These are phyloP conservation scores for Dendrostoma leiphaemia DNA, from an alignment of 2,329 filamentous ascomycete species.

Conservation along the genomic window DNA sequence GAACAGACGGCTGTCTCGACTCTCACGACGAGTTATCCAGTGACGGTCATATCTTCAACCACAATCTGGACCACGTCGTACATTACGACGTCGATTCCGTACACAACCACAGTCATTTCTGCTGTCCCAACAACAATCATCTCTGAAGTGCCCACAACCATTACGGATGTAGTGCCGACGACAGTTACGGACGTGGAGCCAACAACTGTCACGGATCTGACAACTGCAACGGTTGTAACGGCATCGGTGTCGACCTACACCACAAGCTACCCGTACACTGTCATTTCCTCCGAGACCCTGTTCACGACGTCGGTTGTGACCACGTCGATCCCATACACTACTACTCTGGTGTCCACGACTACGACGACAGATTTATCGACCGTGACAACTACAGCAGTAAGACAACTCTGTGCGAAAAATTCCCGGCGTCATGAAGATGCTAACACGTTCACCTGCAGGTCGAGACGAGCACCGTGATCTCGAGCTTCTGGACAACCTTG, in stretches of 20 bases:
- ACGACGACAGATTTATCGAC: too few species aligned
- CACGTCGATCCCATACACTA: not conserved
- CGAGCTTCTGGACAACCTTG: slow-evolving; percentile 2
- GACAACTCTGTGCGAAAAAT: not conserved
- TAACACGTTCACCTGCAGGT: not conserved
- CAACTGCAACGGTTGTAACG: not conserved
- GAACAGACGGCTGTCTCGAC: too few species aligned
- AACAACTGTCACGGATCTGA: not conserved
- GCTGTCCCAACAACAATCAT: too few species aligned
- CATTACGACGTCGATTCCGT: not conserved
- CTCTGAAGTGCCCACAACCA: too few species aligned
- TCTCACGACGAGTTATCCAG: not conserved
- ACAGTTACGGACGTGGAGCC: not conserved
- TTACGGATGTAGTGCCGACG: too few species aligned
- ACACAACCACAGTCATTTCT: slow-evolving; percentile 3
- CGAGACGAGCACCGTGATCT: not conserved
- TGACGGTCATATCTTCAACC: not conserved
- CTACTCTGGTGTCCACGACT: not conserved
- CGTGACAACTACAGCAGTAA: not conserved
- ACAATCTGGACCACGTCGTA: not conserved
- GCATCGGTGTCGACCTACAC: not conserved
- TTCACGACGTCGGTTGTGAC: not conserved
- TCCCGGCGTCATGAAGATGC: not conserved
- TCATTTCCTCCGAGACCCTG: slow-evolving; percentile 2
- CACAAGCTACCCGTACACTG: slow-evolving; percentile 2